These are phyloP conservation scores for Fraxinus floribunda DNA, from an alignment of 305 asterid genomes.

Conservation along the genomic window DNA sequence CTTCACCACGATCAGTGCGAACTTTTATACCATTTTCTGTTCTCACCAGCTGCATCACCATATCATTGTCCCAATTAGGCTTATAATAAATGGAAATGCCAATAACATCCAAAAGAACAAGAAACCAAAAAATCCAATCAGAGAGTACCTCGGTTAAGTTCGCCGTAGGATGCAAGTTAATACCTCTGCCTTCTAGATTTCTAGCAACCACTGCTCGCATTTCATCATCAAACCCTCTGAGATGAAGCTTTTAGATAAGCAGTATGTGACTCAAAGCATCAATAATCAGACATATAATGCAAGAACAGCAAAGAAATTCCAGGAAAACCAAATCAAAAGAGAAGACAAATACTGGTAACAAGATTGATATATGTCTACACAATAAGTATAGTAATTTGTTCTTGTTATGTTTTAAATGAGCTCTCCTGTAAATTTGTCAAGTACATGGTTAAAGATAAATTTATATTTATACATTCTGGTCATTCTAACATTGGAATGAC, in stretches of 20 bases:
- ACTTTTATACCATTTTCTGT: conserved; percentile 78
- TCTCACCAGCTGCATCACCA: conserved; percentile 66
- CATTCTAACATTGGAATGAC: not conserved
- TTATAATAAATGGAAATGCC: conserved; percentile 8
- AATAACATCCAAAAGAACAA: conserved; percentile 4
- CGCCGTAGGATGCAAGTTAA: conserved; percentile 79
- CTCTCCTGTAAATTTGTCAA: not conserved
- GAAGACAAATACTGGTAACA: not conserved
- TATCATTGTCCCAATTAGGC: conserved; percentile 17
- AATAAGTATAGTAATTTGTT: not conserved
- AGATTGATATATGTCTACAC: conserved; percentile 3
- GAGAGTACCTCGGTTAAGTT: conserved; percentile 69
- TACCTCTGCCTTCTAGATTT: conserved; percentile 96
- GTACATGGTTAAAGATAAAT: not conserved
- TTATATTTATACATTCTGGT: not conserved
- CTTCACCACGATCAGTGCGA: conserved; percentile 81
- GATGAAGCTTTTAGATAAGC: conserved; percentile 17
- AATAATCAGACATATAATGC: conserved; percentile 7
- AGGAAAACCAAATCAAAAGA: not conserved
- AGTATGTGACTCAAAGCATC: conserved; percentile 12
- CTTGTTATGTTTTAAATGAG: conserved; percentile 3
- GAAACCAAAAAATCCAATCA: conserved; percentile 5
- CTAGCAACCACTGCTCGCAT: conserved; percentile 91
- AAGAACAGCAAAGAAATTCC: not conserved
- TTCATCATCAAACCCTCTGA: conserved; percentile 97